phyloP scores from a whole-genome alignment of 164 flowering plant species.

The Vitis rotundifolia region DNA sequence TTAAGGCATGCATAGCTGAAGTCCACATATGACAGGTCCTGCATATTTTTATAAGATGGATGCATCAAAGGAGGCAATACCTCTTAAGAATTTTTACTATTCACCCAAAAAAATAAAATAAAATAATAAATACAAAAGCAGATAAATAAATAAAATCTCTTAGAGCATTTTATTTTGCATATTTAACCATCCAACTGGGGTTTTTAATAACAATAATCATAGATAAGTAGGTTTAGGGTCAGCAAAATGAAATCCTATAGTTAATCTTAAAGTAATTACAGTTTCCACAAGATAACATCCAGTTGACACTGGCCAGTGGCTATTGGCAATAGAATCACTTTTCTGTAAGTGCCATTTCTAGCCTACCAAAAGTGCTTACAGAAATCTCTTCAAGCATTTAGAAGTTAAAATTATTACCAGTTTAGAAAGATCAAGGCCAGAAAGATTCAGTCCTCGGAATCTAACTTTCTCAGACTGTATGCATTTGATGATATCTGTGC shows the following conservation, averaged over 20 bases:
- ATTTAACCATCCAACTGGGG: no score
- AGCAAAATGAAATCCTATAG: no score
- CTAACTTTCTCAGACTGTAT: slow-evolving; percentile 82
- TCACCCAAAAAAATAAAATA: no score
- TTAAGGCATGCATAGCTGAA: slow-evolving; percentile 84
- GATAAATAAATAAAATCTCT: no score
- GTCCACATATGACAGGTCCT: slow-evolving; percentile 91
- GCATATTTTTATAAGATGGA: slow-evolving; percentile 16
- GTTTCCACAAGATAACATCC: no score
- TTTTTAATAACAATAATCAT: no score
- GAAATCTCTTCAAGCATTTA: neutral
- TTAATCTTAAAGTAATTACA: no score
- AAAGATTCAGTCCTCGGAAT: slow-evolving; percentile 88
- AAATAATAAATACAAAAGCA: no score
- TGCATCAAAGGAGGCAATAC: neutral
- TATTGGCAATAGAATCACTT: neutral
- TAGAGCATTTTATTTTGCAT: no score
- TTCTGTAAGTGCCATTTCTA: neutral
- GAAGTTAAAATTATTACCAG: slow-evolving; percentile 47
- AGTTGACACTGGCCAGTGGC: neutral
- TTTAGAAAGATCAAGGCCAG: slow-evolving; percentile 92
- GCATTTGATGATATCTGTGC: slow-evolving; percentile 91
- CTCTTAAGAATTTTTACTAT: no score
- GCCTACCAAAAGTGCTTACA: neutral
- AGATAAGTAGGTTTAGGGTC: no score